phyloP scores from a whole-genome alignment of 148 eudicot genomes.

The Cornus suecica region DNA sequence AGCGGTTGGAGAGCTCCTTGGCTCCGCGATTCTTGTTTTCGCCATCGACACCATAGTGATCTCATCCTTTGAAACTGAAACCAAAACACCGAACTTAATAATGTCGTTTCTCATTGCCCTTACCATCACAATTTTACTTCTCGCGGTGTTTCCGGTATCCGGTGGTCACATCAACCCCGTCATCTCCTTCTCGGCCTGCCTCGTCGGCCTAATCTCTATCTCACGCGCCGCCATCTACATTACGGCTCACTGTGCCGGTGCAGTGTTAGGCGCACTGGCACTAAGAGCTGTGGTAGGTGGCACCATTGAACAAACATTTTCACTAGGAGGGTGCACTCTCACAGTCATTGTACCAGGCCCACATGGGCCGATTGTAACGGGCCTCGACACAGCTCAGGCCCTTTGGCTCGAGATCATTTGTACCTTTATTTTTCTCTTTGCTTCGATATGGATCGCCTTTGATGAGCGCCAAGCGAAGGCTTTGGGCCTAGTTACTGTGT shows the following conservation, averaged over 20 bases:
- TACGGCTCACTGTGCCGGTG: constrained; percentile 35
- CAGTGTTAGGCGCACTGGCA: constrained; percentile 39
- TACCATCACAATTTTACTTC: constrained; percentile 27
- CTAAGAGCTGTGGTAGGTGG: constrained; percentile 34
- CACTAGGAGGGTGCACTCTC: constrained; percentile 49
- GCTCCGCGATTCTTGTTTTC: constrained; percentile 40
- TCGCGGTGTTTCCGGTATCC: constrained; percentile 33
- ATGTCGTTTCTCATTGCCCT: constrained; percentile 29
- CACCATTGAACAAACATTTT: constrained; percentile 10
- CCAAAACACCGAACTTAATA: constrained; percentile 30
- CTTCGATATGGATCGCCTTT: constrained; percentile 23
- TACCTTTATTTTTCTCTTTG: constrained; percentile 40
- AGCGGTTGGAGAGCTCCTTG: constrained; percentile 38
- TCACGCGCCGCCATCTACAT: constrained; percentile 36
- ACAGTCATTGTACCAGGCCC: constrained; percentile 34
- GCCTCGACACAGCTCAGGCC: constrained; percentile 42
- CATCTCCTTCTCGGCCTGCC: constrained; percentile 39
- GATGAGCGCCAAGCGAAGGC: constrained; percentile 27
- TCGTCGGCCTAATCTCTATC: constrained; percentile 36
- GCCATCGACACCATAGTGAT: constrained; percentile 44
- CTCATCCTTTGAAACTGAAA: constrained; percentile 23
- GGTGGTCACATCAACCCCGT: constrained; percentile 51
- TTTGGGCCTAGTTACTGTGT: constrained; percentile 31
- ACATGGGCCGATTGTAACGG: constrained; percentile 27
- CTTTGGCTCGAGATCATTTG: constrained; percentile 42